phyloP scores from a whole-genome alignment of 2,329 filamentous ascomycete genomes.

The Leptographium procerum region DNA sequence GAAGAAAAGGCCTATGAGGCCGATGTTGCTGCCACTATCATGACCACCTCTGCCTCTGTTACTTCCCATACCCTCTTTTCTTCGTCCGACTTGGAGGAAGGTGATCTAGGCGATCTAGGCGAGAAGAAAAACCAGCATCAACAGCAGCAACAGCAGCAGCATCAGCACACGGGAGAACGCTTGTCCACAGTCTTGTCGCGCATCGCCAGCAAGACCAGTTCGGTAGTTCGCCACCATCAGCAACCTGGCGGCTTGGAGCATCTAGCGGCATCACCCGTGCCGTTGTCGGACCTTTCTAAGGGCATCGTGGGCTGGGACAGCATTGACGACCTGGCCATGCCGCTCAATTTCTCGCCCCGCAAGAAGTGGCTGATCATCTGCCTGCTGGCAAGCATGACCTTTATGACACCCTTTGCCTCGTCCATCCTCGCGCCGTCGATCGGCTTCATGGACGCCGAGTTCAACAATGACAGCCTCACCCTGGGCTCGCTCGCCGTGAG shows the following conservation, averaged over 20 bases:
- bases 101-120: neutral
- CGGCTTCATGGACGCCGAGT: conserved; percentile 29
- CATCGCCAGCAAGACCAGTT: conserved; percentile 11
- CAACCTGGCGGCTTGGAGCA: neutral
- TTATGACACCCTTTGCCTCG: conserved; percentile 55
- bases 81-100: neutral
- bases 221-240: neutral
- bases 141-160: no score
- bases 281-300: conserved; percentile 36
- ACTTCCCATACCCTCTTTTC: neutral
- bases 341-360: conserved; percentile 42
- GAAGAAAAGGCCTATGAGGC: neutral
- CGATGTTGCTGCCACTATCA: neutral
- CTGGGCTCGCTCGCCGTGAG: conserved; percentile 43
- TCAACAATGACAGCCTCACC: conserved; percentile 28
- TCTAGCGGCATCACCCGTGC: conserved; percentile 19
- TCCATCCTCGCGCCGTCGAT: conserved; percentile 46
- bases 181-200: conserved; percentile 3
- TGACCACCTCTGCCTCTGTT: neutral
- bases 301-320: conserved; percentile 50
- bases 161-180: neutral
- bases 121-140: neutral
- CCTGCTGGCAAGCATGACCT: conserved; percentile 48
- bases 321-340: conserved; percentile 45
- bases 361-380: conserved; percentile 48